Evolutionary conservation across 306 rosid species (phyloP).

Genomic region (Cercis canadensis): DNA sequence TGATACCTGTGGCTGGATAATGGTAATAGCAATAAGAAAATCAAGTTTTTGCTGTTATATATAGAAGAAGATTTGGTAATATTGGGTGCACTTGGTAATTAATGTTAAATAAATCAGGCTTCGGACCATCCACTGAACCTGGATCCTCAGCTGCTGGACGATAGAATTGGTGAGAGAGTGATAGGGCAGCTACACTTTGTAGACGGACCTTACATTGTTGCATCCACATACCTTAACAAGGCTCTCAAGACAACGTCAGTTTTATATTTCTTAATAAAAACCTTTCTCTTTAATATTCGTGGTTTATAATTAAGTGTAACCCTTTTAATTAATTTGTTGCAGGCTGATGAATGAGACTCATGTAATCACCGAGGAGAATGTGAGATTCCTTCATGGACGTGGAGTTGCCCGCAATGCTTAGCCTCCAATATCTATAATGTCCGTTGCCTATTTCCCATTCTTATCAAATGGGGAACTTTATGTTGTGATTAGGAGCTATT

Average conservation of each 20-base stretch:
- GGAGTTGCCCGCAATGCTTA: background rate
- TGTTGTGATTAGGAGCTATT: background rate
- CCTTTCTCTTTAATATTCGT: no score
- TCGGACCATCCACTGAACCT: constrained; percentile 56
- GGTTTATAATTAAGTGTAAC: no score
- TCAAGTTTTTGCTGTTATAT: no score
- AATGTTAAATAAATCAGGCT: constrained; percentile 41
- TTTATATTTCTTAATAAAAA: background rate
- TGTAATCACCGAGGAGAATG: constrained; percentile 61
- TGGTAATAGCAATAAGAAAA: constrained; percentile 37
- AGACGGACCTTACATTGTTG: constrained; percentile 61
- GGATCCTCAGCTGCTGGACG: constrained; percentile 54
- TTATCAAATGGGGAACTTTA: no score
- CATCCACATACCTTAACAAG: constrained; percentile 64
- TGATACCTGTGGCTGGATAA: constrained; percentile 69
- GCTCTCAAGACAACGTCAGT: constrained; percentile 61
- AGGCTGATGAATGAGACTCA: constrained; percentile 69
- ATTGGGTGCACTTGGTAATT: no score
- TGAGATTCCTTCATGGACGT: constrained; percentile 62
- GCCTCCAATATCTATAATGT: background rate
- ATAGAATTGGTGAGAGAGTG: constrained; percentile 57
- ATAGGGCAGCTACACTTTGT: constrained; percentile 57
- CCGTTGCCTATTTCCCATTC: no score
- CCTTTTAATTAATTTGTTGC: background rate
- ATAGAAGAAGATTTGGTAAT: no score